Conservation (phyloP, 495 filamentous ascomycete genomes). For the Trichoderma reesei region DNA sequence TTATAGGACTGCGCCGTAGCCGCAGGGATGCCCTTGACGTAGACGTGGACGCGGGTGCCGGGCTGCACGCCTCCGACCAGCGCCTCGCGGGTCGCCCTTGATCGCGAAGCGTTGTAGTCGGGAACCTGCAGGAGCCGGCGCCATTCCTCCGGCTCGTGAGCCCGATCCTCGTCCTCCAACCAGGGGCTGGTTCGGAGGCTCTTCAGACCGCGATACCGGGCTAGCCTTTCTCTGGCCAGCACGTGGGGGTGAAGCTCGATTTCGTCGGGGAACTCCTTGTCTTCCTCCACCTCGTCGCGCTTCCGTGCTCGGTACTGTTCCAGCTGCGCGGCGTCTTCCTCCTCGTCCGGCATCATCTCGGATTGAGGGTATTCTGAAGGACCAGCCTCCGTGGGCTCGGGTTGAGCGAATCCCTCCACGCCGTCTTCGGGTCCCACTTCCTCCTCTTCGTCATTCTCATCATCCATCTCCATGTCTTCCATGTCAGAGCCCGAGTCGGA, state of each 20-base stretch:
- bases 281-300: conserved; percentile 69
- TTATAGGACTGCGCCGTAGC: conserved; percentile 44
- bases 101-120: conserved; percentile 75
- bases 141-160: conserved; percentile 85
- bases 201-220: conserved; percentile 82
- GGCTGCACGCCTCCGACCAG: conserved; percentile 74
- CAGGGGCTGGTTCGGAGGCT: conserved; percentile 75
- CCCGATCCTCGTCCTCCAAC: conserved; percentile 77
- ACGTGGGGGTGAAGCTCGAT: conserved; percentile 88
- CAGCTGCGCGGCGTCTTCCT: conserved; percentile 73
- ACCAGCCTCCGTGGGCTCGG: conserved; percentile 65
- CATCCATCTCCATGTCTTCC: conserved; percentile 64
- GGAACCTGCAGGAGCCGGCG: conserved; percentile 68
- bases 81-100: conserved; percentile 64
- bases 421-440: conserved; percentile 63
- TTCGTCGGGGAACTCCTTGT: conserved; percentile 93
- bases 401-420: conserved; percentile 57
- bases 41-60: conserved; percentile 69
- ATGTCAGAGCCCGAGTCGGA: conserved; percentile 81
- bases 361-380: conserved; percentile 82
- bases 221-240: conserved; percentile 71
- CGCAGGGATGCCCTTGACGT: conserved; percentile 64
- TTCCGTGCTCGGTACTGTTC: conserved; percentile 69
- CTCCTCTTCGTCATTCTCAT: conserved; percentile 29
- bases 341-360: conserved; percentile 73